Conservation (phyloP, 164 flowering plant genomes). For the Sedum album region DNA sequence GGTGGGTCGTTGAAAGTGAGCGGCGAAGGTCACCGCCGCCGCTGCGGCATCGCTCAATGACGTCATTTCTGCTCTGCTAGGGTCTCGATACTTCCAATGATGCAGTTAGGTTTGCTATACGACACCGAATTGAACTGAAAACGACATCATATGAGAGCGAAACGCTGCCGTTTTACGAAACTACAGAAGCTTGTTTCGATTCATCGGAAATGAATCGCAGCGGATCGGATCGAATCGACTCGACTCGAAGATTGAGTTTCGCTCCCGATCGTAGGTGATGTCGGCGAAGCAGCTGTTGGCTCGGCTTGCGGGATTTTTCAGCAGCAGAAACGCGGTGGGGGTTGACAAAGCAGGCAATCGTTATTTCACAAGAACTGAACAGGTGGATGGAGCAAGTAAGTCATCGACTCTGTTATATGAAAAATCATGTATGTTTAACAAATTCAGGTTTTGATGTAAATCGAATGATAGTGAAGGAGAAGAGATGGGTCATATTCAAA, state of each 20-base stretch:
- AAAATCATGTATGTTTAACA: too few species aligned
- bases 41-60: too few species aligned
- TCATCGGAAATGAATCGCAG: background rate
- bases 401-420: background rate
- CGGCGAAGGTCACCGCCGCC: background rate
- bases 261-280: too few species aligned
- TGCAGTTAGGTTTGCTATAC: too few species aligned
- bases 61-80: too few species aligned
- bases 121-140: too few species aligned
- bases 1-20: background rate
- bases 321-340: conserved; percentile 41
- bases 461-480: conserved; percentile 71
- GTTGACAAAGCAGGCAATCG: conserved; percentile 76
- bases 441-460: too few species aligned
- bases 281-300: conserved; percentile 26
- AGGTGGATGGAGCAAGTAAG: conserved; percentile 75
- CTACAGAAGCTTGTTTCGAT: too few species aligned
- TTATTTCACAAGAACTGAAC: conserved; percentile 58
- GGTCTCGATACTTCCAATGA: too few species aligned
- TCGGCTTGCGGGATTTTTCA: conserved; percentile 51
- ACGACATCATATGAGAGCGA: too few species aligned
- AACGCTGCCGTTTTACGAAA: background rate
- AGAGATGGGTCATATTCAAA: conserved; percentile 80
- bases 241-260: too few species aligned
- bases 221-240: too few species aligned